phyloP scores from a whole-genome alignment of 208 protist species.

The Entamoeba invadens region DNA sequence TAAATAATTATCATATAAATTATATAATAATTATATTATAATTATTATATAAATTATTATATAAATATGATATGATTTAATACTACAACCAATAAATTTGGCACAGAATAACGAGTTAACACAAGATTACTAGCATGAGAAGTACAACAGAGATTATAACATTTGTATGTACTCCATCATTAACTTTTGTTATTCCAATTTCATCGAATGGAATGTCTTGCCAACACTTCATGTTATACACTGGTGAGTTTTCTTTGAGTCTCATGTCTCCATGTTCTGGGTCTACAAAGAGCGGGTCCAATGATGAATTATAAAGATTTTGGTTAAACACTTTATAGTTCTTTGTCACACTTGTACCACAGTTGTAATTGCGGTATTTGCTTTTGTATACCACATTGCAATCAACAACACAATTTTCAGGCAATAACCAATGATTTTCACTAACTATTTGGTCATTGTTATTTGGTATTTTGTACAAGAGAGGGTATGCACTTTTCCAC shows the following conservation, averaged over 20 bases:
- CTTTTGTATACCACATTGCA: not conserved
- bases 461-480: not conserved
- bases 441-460: not conserved
- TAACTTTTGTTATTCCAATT: too few species aligned
- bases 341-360: too few species aligned
- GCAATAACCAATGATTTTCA: not conserved
- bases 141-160: too few species aligned
- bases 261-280: not conserved
- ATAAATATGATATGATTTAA: too few species aligned
- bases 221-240: not conserved
- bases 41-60: too few species aligned
- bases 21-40: too few species aligned
- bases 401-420: not conserved
- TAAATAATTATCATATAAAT: too few species aligned
- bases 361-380: too few species aligned
- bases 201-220: not conserved
- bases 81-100: too few species aligned
- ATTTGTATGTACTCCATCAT: too few species aligned
- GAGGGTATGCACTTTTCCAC: not conserved
- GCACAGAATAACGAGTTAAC: too few species aligned
- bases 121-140: too few species aligned
- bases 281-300: not conserved
- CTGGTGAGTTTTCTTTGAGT: not conserved
- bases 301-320: not conserved
- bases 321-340: not conserved